Conservation (phyloP, 2,329 filamentous ascomycete genomes). For the Paraphaeosphaeria minitans region DNA sequence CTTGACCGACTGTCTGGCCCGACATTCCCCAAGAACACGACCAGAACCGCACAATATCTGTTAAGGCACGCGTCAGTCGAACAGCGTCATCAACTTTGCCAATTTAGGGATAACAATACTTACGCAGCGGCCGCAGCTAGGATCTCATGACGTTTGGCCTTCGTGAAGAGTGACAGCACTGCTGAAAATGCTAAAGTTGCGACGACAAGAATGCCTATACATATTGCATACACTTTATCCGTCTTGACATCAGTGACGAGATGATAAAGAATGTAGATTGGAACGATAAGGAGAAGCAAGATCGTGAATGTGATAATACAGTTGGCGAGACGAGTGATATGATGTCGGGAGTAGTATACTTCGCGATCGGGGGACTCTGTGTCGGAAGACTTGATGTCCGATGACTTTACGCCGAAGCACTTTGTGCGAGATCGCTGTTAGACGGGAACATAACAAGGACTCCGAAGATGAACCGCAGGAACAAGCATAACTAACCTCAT, state of each 20-base stretch:
- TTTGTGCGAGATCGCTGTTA: conserved; percentile 12
- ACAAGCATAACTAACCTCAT: conserved; percentile 9
- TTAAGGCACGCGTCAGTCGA: background rate
- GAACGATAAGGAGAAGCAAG: conserved; percentile 30
- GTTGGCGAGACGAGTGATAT: conserved; percentile 25
- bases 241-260: conserved; percentile 21
- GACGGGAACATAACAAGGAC: no score
- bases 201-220: conserved; percentile 37
- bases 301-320: conserved; percentile 32
- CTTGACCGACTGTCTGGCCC: background rate
- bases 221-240: conserved; percentile 21
- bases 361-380: conserved; percentile 17
- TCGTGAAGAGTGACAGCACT: conserved; percentile 28
- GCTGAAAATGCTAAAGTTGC: conserved; percentile 34
- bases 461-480: no score
- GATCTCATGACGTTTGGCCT: conserved; percentile 27
- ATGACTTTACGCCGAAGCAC: conserved; percentile 14
- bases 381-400: conserved; percentile 13
- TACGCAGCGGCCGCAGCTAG: conserved; percentile 28
- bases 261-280: conserved; percentile 33
- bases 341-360: conserved; percentile 27
- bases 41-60: conserved; percentile 29
- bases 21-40: conserved; percentile 27
- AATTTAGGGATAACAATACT: background rate
- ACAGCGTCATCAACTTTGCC: background rate